Evolutionary conservation across 2,329 filamentous ascomycete genomes (phyloP).

Genomic region (Apiospora pterosperma): DNA sequence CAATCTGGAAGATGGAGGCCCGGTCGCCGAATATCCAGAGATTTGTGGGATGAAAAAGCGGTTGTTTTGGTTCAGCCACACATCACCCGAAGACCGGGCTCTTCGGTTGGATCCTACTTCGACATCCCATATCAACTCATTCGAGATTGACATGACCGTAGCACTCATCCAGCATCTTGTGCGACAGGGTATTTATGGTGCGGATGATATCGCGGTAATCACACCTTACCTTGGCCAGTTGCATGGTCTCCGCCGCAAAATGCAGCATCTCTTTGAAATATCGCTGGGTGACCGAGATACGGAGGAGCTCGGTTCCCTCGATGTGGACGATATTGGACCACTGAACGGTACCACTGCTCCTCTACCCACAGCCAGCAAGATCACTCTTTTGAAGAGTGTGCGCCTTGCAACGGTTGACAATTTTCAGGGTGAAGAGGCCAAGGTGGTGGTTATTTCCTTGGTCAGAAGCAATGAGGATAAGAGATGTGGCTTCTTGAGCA

Average conservation of each 20-base stretch:
- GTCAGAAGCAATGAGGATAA: constrained; percentile 63
- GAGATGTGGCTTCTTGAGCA: constrained; percentile 63
- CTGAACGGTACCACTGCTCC: constrained; percentile 10
- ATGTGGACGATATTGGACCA: constrained; percentile 22
- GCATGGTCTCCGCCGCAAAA: constrained; percentile 41
- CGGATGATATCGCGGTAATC: constrained; percentile 64
- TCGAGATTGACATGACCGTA: constrained; percentile 61
- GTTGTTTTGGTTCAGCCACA: constrained; percentile 47
- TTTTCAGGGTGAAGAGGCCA: constrained; percentile 74
- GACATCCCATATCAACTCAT: constrained; percentile 52
- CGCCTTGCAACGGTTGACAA: constrained; percentile 68
- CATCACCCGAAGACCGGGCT: constrained; percentile 18
- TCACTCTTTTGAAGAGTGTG: constrained; percentile 43
- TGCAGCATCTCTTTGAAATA: constrained; percentile 55
- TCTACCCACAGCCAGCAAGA: constrained; percentile 26
- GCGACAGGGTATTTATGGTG: constrained; percentile 58
- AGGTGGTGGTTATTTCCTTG: constrained; percentile 66
- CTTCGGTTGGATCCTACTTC: constrained; percentile 27
- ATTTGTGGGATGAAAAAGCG: constrained; percentile 46
- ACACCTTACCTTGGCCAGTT: constrained; percentile 63
- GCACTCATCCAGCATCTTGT: constrained; percentile 63
- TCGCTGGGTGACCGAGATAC: constrained; percentile 60
- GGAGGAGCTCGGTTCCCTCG: constrained; percentile 45
- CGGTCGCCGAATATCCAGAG: constrained; percentile 33
- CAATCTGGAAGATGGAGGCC: constrained; percentile 42